phyloP scores from a whole-genome alignment of 371 early-diverging fungal species.

The Apophysomyces variabilis region DNA sequence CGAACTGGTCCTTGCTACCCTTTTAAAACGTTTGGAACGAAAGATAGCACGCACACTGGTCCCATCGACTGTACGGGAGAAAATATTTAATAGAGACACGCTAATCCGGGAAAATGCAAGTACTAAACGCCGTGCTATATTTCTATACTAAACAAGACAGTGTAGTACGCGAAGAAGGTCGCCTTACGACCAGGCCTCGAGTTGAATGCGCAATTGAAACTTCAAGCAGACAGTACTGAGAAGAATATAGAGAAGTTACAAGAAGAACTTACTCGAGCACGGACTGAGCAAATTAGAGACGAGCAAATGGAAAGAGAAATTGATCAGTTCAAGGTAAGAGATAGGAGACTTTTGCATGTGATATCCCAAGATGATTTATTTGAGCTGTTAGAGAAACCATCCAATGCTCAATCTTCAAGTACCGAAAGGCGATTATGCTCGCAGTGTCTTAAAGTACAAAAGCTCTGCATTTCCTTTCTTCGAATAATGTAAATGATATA shows the following conservation, averaged over 20 bases:
- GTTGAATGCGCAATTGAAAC: background rate
- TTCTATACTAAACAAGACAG: background rate
- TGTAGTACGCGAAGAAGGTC: background rate
- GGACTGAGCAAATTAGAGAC: background rate
- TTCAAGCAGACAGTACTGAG: background rate
- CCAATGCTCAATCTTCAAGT: no score
- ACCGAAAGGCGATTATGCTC: no score
- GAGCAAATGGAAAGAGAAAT: background rate
- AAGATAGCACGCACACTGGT: background rate
- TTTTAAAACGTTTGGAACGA: background rate
- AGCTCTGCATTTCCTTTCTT: no score
- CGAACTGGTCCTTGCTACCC: background rate
- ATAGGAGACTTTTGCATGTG: background rate
- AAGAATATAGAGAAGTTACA: background rate
- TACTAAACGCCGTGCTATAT: background rate
- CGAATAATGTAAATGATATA: no score
- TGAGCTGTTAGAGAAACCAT: no score
- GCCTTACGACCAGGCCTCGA: background rate
- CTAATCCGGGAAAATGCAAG: background rate
- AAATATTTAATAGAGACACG: background rate
- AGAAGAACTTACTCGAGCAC: background rate
- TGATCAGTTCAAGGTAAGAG: background rate
- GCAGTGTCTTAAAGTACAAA: no score
- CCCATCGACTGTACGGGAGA: conserved; percentile 1
- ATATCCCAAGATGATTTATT: no score